Percentiles rank a stretch among this genome's conserved stretches.
These are phyloP conservation scores for Penicillium expansum DNA, from an alignment of 2,329 filamentous ascomycete species.

Conservation along the genomic window DNA sequence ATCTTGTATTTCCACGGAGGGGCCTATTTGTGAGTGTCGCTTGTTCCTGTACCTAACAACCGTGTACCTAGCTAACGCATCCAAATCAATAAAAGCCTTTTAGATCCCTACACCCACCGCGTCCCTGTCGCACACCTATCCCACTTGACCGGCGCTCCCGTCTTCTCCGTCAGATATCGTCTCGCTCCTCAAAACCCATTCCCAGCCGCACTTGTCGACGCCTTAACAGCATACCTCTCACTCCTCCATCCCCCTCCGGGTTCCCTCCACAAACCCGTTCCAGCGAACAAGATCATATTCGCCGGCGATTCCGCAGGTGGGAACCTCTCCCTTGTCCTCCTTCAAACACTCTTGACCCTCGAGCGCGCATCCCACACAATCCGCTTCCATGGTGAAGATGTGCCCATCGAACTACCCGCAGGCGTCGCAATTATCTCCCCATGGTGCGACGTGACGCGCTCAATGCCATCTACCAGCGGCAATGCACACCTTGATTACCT, in stretches of 20 bases:
- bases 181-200: conserved; percentile 50
- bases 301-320: conserved; percentile 49
- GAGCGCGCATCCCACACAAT: conserved; percentile 35
- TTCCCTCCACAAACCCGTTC: conserved; percentile 43
- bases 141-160: conserved; percentile 40
- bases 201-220: conserved; percentile 47
- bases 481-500: conserved; percentile 46
- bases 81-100: conserved; percentile 31
- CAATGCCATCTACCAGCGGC: conserved; percentile 39
- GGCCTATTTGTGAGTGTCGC: conserved; percentile 42
- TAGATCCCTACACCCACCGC: conserved; percentile 47
- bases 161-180: conserved; percentile 47
- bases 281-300: conserved; percentile 45
- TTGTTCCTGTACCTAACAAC: not conserved
- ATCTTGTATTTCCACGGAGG: conserved; percentile 50
- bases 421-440: conserved; percentile 41
- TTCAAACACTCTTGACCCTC: conserved; percentile 45
- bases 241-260: conserved; percentile 46
- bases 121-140: conserved; percentile 37
- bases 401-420: conserved; percentile 42
- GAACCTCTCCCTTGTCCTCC: conserved; percentile 41
- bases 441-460: conserved; percentile 44
- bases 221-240: conserved; percentile 48
- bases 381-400: conserved; percentile 41
- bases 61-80: not conserved